Base-by-base conservation (phyloP, 192 early-diverging fungal genomes). In the Geranomyces variabilis region DNA sequence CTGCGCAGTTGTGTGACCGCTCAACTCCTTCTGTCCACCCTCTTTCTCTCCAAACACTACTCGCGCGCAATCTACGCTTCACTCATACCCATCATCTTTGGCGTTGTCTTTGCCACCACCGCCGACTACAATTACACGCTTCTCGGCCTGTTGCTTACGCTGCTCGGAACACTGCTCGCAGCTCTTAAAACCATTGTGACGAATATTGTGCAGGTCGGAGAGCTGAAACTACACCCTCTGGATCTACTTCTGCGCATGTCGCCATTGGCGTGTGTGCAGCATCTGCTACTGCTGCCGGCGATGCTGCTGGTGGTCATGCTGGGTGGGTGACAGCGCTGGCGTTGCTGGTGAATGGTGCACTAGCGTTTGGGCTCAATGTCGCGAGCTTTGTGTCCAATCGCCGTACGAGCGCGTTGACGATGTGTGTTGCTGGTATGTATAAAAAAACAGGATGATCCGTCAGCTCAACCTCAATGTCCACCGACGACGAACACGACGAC, bases 331-430 rank as follows among this genome's bases (percentile, higher is more conserved):
- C 62, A 28, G 61, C 77, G 7, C 36, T 79, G 47, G 92, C 90
- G 0, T 79, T 96, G 51, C 57, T 84, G 1, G 80, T 89, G 34
- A 96, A 96, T 68, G 93, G 93, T 0, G 69, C 83, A 14, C 85
- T 95, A 69, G 94, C 94, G 12, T 96, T 96, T 80, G 86, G 86
- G 69, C 77, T 96, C 12, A 96, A 96, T 76, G 80, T 90, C n/a
- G 90, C 90, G 28, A 90, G 87, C 48, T 94, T 96, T 58, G 90
- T 88, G 0, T 92, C 93, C n/a, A 96, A 91, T 80, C 91, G 90
- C 67, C 89, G 91, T 65, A 93, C 93, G 1, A 88, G 89, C 47
- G 91, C 94, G 4, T 81, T 96, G 31, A 92, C 90, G 14, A 93
- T 93, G 88, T 86, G 87, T 14, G 92, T 93, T 30, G 87, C 84